Conservation (phyloP, 768 basidiomycete species). For the Rhodotorula toruloides region DNA sequence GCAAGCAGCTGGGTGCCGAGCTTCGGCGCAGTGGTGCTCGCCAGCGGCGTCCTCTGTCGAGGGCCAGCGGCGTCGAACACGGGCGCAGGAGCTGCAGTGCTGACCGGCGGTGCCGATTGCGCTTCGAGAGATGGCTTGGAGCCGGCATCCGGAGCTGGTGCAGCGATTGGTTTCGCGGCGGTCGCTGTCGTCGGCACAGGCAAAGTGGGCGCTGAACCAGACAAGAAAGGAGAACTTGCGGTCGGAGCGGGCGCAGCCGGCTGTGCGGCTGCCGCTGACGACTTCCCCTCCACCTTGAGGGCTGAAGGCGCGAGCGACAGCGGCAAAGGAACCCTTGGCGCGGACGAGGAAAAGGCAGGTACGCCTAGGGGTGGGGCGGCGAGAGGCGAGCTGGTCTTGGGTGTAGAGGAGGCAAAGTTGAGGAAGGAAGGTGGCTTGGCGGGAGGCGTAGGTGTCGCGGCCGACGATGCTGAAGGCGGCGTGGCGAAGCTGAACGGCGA, state of each 20-base stretch:
- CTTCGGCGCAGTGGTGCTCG: conserved; percentile 7
- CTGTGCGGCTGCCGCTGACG: background rate
- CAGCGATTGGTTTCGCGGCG: background rate
- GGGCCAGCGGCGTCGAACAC: background rate
- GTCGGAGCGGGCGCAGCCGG: background rate
- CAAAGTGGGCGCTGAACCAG: background rate
- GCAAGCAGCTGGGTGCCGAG: conserved; percentile 22
- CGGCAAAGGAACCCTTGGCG: background rate
- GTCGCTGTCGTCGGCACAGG: background rate
- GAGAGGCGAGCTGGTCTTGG: conserved; percentile 19
- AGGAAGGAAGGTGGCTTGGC: conserved; percentile 13
- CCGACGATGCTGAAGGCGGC: background rate
- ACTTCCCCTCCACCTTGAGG: background rate
- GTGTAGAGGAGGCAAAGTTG: conserved; percentile 16
- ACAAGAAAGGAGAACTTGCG: background rate
- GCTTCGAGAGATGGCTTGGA: too few species aligned
- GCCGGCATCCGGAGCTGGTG: background rate
- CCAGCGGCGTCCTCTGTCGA: background rate
- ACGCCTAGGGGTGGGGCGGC: conserved; percentile 1
- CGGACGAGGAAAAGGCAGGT: background rate
- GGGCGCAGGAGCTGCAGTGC: background rate
- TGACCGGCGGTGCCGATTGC: too few species aligned
- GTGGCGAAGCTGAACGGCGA: conserved; percentile 17
- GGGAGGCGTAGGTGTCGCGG: background rate
- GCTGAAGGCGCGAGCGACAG: background rate